A percentile compares a stretch with the other conserved stretches of the same genome.
Conservation (phyloP, 2,329 filamentous ascomycete species). For the Colletotrichum lentis region DNA sequence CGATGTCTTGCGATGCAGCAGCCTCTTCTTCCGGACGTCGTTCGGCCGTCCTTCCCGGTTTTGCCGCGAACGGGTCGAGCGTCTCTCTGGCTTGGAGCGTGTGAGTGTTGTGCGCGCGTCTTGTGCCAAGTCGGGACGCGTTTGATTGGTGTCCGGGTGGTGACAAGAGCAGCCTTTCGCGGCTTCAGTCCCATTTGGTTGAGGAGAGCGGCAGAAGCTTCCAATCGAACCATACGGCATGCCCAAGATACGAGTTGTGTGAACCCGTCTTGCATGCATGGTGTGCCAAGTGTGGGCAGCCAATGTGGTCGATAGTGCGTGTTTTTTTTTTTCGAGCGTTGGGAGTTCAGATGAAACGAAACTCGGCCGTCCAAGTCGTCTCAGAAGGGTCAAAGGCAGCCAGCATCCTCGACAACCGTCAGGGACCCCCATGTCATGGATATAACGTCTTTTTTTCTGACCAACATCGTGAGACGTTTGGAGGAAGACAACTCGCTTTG, state of each 20-base stretch:
- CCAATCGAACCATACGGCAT: constrained; percentile 15
- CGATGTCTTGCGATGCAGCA: constrained; percentile 10
- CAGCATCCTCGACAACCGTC: neutral
- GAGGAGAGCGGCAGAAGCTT: constrained; percentile 25
- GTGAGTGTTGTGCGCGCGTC: neutral
- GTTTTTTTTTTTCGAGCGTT: constrained; percentile 5
- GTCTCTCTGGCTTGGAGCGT: neutral
- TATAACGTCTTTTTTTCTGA: neutral
- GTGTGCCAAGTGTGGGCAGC: constrained; percentile 8
- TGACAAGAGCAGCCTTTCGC: constrained; percentile 12
- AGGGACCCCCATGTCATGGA: constrained; percentile 25
- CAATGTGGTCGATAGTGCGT: neutral
- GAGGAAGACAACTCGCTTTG: neutral
- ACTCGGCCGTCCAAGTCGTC: constrained; percentile 27
- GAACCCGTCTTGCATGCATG: constrained; percentile 15
- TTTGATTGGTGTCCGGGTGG: neutral
- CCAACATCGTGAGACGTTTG: constrained; percentile 12
- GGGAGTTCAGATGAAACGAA: constrained; percentile 34
- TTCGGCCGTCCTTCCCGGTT: constrained; percentile 19
- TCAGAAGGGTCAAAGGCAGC: constrained; percentile 16
- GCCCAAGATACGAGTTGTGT: neutral
- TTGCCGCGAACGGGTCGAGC: neutral
- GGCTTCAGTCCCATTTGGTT: constrained; percentile 6
- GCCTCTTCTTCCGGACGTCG: constrained; percentile 21
- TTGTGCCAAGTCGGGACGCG: constrained; percentile 6